Evolutionary conservation across 192 early-diverging fungal species (phyloP), one percentile per base, ranked within the genome.

Genomic region (Podila minutissima): DNA sequence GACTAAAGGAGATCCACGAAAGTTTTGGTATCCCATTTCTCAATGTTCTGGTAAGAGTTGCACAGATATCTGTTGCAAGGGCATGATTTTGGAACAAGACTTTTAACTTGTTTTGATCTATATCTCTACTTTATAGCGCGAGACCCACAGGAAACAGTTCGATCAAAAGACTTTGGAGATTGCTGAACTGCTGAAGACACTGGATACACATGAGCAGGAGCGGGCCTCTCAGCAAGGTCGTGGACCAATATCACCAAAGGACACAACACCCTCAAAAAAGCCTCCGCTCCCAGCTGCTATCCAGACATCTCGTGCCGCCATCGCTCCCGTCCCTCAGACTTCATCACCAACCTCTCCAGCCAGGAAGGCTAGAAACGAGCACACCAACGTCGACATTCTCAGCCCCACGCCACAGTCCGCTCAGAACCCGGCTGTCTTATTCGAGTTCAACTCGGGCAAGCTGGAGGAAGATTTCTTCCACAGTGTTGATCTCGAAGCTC

Each of bases 1-100:
- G 89, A 2, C 64, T 90, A 15, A 83, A 87, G 31, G 88, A 86
- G 59, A 86, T 90, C 7, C 83, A 88, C 71, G 79, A 86, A 11
- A 87, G 86, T 29, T 82, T 90, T 31, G 87, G 89, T 12, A 84
- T 90, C 35, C 87, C 87, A 13, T 90, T 90, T 29, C 69, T 90
- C 49, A 86, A 88, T 59, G 78, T 90, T 11, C 74, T 87, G 85
- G 88, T 89, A 83, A 33, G 71, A 26, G 19, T 3, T 0, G 37
- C 22, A 59, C 5, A 6, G n/a, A 6, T 59, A 41, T 62, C 66
- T 12, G 51, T 49, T 3, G 2, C 7, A 19, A 4, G 33, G 6
- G 26, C 12, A 61, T 31, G 13, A 46, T 48, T 15, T 24, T 41
- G 50, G 48, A 0, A 4, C 7, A 20, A 19, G 22, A 35, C 8